Evolutionary conservation across 2,329 filamentous ascomycete genomes (phyloP).

Genomic region (Aspergillus phoenicis): DNA sequence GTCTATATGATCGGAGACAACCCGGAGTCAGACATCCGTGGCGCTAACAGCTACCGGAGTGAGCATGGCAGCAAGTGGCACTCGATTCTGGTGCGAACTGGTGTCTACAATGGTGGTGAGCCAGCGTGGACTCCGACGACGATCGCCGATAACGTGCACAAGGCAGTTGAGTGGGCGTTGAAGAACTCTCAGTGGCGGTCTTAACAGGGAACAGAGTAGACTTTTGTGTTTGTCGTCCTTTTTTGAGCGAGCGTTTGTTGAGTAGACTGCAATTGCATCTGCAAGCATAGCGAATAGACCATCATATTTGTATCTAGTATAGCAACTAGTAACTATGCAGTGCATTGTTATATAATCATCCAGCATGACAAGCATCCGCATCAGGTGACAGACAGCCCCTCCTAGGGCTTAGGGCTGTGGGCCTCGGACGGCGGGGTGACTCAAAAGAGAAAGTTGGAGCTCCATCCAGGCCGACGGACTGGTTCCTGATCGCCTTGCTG

Average conservation of each 20-base stretch:
- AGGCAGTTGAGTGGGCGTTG: constrained; percentile 76
- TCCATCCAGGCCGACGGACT: constrained; percentile 8
- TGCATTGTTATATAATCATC: background rate
- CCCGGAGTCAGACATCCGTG: constrained; percentile 84
- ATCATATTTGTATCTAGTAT: background rate
- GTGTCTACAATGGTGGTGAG: constrained; percentile 66
- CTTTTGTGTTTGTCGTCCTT: background rate
- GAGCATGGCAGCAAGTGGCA: constrained; percentile 71
- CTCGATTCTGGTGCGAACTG: constrained; percentile 76
- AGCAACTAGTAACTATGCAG: background rate
- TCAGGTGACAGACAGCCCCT: constrained; percentile 25
- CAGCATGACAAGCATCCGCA: background rate
- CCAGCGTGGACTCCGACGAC: constrained; percentile 65
- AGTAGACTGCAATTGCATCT: background rate
- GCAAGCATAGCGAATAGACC: background rate
- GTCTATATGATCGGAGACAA: constrained; percentile 97
- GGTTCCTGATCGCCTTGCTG: constrained; percentile 3
- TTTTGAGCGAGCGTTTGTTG: background rate
- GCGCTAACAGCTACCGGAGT: constrained; percentile 76
- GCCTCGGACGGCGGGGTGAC: constrained; percentile 33
- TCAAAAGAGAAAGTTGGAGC: constrained; percentile 23
- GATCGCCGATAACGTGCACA: constrained; percentile 73
- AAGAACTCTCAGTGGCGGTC: constrained; percentile 51
- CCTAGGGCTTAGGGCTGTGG: constrained; percentile 39
- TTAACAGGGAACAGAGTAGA: background rate